Evolutionary conservation across 192 early-diverging fungal species (phyloP).

Genomic region (Endogone sp.): DNA sequence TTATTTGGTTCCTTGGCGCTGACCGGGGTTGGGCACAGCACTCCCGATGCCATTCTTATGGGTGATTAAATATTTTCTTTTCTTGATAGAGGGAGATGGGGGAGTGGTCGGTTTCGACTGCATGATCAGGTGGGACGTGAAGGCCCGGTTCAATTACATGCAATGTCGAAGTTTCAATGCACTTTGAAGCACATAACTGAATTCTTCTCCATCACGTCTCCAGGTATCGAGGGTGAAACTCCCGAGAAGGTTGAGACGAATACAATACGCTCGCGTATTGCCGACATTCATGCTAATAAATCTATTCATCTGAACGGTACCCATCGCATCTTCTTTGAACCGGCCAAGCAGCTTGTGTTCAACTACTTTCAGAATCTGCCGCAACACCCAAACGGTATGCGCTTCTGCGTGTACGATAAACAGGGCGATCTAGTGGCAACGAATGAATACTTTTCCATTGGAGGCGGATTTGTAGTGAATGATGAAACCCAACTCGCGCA

Average conservation of each 20-base stretch:
- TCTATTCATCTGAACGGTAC: conserved; percentile 69
- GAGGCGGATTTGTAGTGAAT: conserved; percentile 95
- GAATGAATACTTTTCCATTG: conserved; percentile 96
- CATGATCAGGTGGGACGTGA: too few relatives aligned
- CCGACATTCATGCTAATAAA: conserved; percentile 70
- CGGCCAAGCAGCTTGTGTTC: conserved; percentile 82
- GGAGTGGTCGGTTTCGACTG: too few relatives aligned
- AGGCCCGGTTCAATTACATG: too few relatives aligned
- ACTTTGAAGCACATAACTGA: too few relatives aligned
- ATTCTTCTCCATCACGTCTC: background rate
- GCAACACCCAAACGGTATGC: conserved; percentile 95
- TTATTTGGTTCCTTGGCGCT: conserved; percentile 92
- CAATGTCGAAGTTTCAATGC: too few relatives aligned
- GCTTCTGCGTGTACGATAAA: conserved; percentile 82
- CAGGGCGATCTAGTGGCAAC: conserved; percentile 84
- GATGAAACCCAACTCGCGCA: conserved; percentile 79
- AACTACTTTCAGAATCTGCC: conserved; percentile 85
- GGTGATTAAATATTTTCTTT: conserved; percentile 1
- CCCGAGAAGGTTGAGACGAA: conserved; percentile 82
- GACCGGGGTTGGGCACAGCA: conserved; percentile 95
- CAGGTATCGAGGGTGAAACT: conserved; percentile 82
- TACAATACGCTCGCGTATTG: conserved; percentile 68
- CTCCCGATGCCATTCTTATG: conserved; percentile 84
- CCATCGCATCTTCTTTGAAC: conserved; percentile 79
- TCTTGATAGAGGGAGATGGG: too few relatives aligned